These are phyloP conservation scores for Leishmania martiniquensis DNA, from an alignment of 208 protist species.

Conservation along the genomic window DNA sequence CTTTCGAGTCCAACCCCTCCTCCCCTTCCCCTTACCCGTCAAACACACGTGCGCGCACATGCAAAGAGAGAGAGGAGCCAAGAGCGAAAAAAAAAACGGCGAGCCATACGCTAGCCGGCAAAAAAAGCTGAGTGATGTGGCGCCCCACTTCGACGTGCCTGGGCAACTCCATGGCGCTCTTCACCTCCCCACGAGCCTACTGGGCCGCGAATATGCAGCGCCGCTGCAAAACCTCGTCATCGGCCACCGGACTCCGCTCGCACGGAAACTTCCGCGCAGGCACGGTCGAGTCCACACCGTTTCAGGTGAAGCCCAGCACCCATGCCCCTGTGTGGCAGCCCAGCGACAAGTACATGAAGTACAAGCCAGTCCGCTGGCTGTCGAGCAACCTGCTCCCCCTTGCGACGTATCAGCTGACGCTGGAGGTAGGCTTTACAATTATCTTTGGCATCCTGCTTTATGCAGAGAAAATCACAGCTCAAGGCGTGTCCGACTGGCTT, in stretches of 20 bases:
- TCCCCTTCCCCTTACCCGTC: background rate
- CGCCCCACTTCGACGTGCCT: background rate
- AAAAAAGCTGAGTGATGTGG: background rate
- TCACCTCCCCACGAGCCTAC: background rate
- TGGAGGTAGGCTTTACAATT: slow-evolving; percentile 54
- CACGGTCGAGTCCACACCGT: slow-evolving; percentile 18
- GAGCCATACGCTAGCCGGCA: background rate
- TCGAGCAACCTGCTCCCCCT: slow-evolving; percentile 60
- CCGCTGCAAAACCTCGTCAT: slow-evolving; percentile 18
- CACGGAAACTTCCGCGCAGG: slow-evolving; percentile 24
- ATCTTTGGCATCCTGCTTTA: slow-evolving; percentile 51
- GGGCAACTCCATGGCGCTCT: background rate
- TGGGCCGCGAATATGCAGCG: slow-evolving; percentile 7
- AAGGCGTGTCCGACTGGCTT: slow-evolving; percentile 38
- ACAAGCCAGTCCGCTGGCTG: slow-evolving; percentile 45
- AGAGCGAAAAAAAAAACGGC: no score
- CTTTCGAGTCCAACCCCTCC: background rate
- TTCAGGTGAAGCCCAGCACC: slow-evolving; percentile 32
- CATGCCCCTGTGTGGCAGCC: slow-evolving; percentile 39
- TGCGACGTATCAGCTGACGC: slow-evolving; percentile 68
- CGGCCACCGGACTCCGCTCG: background rate
- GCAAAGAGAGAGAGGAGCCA: no score
- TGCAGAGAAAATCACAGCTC: slow-evolving; percentile 24
- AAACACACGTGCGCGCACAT: background rate
- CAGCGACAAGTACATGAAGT: slow-evolving; percentile 43